Evolutionary conservation across 306 rosid genomes (phyloP), one percentile per base, ranked within the genome.

Genomic region (Oxytropis ochrocephala): DNA sequence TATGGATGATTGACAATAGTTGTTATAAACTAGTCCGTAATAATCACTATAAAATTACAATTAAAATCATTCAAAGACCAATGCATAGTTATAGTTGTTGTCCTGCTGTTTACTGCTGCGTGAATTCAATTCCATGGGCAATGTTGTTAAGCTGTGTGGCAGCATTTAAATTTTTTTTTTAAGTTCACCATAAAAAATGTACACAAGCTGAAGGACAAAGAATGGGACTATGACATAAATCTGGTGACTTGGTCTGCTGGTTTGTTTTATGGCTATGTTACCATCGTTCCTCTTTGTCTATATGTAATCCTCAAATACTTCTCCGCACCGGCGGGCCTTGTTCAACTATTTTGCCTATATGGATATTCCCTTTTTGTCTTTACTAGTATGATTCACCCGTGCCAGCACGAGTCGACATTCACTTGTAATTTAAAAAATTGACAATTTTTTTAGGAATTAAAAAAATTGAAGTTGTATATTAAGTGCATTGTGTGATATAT

Each of bases 201-300:
- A 3, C 96, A 94, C 89, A 94, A 87, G 78, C 67, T 94, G 79
- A 76, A 88, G 76, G 68, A 85, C 16, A 60, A 90, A 81, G 87
- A 88, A 67, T 90, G 97, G 98, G 33, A 84, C 41, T 94, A 94
- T 76, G 98, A 90, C 90, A 94, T 90, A 75, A 94, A 94, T 80
- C 77, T 94, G 67, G 89, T 94, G 59, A 83, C 96, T 39, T 94
- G 98, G 98, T 88, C 98, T 36, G 96, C 98, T 57, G 96, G 97
- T 60, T 64, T 94, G 87, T 94, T 94, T 87, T 94, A 90, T 51
- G 98, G 98, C 53, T 94, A 88, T 47, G 97, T 88, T 72, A 90
- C 88, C 57, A 10, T 90, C 41, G 88, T 94, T 69, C 98, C 98
- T 62, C 86, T 90, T 49, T 54, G 78, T 39, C 87, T 94, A 17